phyloP scores from a whole-genome alignment of 352 stramenopile genomes.

The Phytophthora cryptogea region DNA sequence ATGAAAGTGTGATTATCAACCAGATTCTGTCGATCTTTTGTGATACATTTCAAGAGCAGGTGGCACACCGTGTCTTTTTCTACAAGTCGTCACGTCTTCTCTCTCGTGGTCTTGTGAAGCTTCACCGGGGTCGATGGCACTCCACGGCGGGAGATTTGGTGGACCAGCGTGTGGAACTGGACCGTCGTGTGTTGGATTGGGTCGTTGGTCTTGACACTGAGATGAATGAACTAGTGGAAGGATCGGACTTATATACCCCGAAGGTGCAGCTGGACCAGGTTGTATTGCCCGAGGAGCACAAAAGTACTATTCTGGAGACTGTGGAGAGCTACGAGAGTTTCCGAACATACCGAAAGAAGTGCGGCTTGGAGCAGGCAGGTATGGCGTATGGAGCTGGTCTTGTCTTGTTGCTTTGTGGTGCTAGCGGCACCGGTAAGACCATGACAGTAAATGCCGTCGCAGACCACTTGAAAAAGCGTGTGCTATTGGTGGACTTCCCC shows the following conservation, averaged over 20 bases:
- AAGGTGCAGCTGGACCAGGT: constrained; percentile 86
- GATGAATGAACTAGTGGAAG: constrained; percentile 91
- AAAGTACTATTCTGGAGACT: constrained; percentile 76
- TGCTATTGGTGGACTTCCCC: constrained; percentile 89
- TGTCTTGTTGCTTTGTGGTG: constrained; percentile 81
- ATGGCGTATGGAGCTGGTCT: constrained; percentile 81
- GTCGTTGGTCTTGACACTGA: constrained; percentile 88
- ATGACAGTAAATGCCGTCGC: constrained; percentile 91
- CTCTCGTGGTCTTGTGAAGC: constrained; percentile 74
- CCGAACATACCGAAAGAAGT: constrained; percentile 80
- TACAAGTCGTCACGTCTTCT: constrained; percentile 89
- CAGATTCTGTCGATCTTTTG: constrained; percentile 89
- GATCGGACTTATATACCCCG: constrained; percentile 84
- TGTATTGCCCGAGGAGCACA: constrained; percentile 86
- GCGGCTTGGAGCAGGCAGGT: constrained; percentile 65
- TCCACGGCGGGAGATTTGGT: constrained; percentile 84
- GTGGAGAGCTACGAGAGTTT: constrained; percentile 87
- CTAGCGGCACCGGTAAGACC: constrained; percentile 89
- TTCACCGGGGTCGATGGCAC: constrained; percentile 85
- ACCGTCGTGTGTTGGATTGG: constrained; percentile 87
- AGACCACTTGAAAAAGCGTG: constrained; percentile 84
- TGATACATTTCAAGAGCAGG: constrained; percentile 88
- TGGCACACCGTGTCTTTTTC: constrained; percentile 86
- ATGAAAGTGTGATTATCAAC: constrained; percentile 91
- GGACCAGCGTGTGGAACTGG: constrained; percentile 84